Base-by-base conservation (phyloP, 2,329 filamentous ascomycete species). In the Fusarium piperis region DNA sequence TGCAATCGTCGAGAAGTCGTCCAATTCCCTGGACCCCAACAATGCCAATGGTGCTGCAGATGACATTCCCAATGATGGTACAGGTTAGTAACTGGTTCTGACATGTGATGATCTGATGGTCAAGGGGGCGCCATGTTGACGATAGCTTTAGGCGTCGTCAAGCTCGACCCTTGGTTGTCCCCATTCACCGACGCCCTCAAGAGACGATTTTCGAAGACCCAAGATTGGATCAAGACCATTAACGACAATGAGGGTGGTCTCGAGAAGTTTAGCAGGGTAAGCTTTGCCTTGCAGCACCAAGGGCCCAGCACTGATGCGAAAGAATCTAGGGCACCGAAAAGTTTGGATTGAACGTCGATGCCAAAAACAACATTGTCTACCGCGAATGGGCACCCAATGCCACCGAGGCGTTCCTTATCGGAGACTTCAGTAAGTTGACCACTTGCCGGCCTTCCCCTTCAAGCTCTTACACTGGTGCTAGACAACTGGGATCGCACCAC, bases 381-480 rank as follows among this genome's bases (percentile, higher is more conserved):
- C 89, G 94, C 75, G 96, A 99, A 87, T 99, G 96, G 96, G 96
- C 96, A 1, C 95, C 96, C 28, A 97, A 94, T 85, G 95, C 94
- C 60, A 86, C 90, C 41, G 87, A 93, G 78, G 96, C 96, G 56
- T 94, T 91, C 79, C 88, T 99, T 59, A 92, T 97, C 75, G 96
- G 96, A 68, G 96, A 98, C 76, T 99, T 98, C 86, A 99, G 93
- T 95, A 85, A 74, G 91, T 79, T 26, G 9, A 9, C 23, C 6
- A 39, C 23, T 20, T 28, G 39, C 33, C 32, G n/a, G 18, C 23
- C 16, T 6, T 12, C 35, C 12, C 3, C 23, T 11, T 6, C 18
- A 57, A 38, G 23, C 56, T 56, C 80, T 84, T 53, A 84, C 75
- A 46, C 33, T 13, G 7, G 60, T 55, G 59, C 59, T 74, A 95